Evolutionary conservation across 345 rosid species (phyloP).

Genomic region (Iberis pinnata): DNA sequence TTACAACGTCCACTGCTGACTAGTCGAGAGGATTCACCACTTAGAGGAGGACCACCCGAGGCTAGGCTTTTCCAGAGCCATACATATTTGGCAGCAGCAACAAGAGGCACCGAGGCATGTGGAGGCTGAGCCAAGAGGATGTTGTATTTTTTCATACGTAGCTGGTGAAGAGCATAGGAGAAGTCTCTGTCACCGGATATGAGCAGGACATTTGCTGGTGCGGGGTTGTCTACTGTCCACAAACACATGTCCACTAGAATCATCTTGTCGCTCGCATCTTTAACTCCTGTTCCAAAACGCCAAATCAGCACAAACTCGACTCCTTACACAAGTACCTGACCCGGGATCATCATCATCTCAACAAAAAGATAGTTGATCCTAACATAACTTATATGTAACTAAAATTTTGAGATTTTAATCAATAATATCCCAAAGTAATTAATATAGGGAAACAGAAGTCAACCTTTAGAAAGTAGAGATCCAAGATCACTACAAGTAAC

Average conservation of each 20-base stretch:
- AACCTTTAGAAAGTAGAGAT: no score
- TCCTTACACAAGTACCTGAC: background rate
- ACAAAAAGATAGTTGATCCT: no score
- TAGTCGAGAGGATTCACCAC: constrained; percentile 35
- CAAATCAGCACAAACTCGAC: background rate
- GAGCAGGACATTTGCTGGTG: constrained; percentile 67
- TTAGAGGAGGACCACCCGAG: constrained; percentile 60
- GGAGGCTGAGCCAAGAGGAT: constrained; percentile 86
- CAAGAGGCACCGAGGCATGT: constrained; percentile 60
- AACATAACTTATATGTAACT: no score
- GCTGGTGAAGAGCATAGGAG: constrained; percentile 72
- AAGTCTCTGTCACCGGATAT: constrained; percentile 80
- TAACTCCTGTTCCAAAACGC: constrained; percentile 43
- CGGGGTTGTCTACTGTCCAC: constrained; percentile 80
- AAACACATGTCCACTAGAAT: constrained; percentile 75
- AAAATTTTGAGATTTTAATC: no score
- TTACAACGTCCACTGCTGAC: background rate
- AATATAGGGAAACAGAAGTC: no score
- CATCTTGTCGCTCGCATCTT: constrained; percentile 85
- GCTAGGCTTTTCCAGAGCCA: constrained; percentile 84
- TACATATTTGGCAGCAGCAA: constrained; percentile 74
- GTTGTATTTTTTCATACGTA: constrained; percentile 78
- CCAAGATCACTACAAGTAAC: no score
- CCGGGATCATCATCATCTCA: no score
- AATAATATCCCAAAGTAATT: background rate